Evolutionary conservation across 306 rosid species (phyloP), one percentile per base, ranked within the genome.

Genomic region (Pyrus betulifolia): DNA sequence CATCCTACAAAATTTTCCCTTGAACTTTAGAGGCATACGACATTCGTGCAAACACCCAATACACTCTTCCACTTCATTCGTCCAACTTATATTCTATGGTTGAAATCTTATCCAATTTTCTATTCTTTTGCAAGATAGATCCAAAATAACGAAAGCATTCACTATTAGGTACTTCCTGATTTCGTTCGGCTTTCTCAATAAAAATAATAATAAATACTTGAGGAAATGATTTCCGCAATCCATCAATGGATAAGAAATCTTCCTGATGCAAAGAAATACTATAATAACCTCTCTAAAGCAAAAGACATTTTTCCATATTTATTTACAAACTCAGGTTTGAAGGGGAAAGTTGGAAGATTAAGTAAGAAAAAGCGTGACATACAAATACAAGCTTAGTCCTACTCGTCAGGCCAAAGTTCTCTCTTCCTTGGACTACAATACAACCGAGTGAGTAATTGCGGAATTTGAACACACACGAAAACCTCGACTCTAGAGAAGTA

Each of bases 251-350:
- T 21, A 72, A 55, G 51, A 33, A 35, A 21, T 57, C 66, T 13
- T 13, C 67, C 22, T 22, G 8, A 60, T 25, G 77, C 46, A 7
- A 52, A 61, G 8, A n/a, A n/a, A 11, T 59, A 44, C 69, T 0
- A 44, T 7, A 38, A 59, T 35, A 44, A 25, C n/a, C 22, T 45
- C 60, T 74, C 15, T 7, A 44, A 40, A 25, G 62, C n/a, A 4
- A 44, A 40, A 18, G 62, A 67, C 17, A 23, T 4, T 52, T n/a
- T 38, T 38, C 42, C 0, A 38, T 38, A 38, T 69, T 54, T 82
- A 74, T 71, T 31, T 75, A 79, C 81, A 81, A 5, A 28, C 72
- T 72, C 70, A 58, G 35, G 72, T 62, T 21, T 15, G 40, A 57
- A 9, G 30, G 45, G 49, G 67, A 62, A 33, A 67, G 57, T 49